Conservation (phyloP, 306 rosid genomes). For the Ormosia emarginata region DNA sequence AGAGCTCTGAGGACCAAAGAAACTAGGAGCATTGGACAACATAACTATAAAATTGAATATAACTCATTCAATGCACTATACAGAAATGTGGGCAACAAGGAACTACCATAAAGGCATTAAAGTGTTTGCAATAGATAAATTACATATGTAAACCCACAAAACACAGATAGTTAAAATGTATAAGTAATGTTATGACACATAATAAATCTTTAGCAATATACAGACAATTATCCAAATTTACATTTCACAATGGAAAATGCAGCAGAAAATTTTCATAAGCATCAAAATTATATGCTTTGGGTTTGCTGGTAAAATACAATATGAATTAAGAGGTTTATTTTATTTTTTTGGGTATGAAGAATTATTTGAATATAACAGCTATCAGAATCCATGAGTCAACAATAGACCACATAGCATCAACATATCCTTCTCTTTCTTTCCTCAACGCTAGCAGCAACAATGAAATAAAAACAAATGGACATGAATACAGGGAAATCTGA, state of each 20-base stretch:
- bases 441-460: not conserved
- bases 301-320: not conserved
- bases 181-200: not conserved
- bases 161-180: not conserved
- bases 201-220: not conserved
- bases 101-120: not conserved
- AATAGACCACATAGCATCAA: not conserved
- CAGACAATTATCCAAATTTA: slow-evolving; percentile 8
- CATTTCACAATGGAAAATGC: not conserved
- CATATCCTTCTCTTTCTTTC: not conserved
- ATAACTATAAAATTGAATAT: not conserved
- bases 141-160: not conserved
- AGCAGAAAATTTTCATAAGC: not conserved
- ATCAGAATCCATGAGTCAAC: not conserved
- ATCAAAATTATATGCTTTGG: not conserved
- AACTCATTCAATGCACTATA: not conserved
- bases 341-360: not conserved
- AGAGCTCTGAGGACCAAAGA: not conserved
- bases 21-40: not conserved
- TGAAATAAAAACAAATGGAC: slow-evolving; percentile 6
- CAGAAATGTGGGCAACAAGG: not conserved
- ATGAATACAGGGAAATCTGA: not conserved
- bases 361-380: not conserved
- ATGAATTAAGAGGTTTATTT: not conserved
- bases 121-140: not conserved